Base-by-base conservation (phyloP, 2,329 filamentous ascomycete species). In the Xylariaceae sp. region DNA sequence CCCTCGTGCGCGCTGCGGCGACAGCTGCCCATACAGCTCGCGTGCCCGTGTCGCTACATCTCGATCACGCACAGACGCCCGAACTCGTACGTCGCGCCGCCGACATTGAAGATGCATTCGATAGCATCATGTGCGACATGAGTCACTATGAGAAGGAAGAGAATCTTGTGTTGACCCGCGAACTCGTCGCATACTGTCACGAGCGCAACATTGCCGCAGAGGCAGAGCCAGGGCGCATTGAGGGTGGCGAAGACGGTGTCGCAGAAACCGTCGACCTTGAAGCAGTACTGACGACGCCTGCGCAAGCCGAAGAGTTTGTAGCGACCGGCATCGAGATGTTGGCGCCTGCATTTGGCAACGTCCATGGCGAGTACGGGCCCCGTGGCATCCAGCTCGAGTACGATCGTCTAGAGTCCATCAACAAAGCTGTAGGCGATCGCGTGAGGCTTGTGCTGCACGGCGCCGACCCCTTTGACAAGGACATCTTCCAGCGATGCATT, bases 61-160 rank as follows among this genome's bases (percentile, higher is more conserved):
- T 88, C 67, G 85, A 88, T 75, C 85, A 88, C 73, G 83, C 82
- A 35, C 85, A 88, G 72, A 82, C 80, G 7, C 82, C 83, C 2
- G 83, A 84, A 63, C 82, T 85, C 37, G 83, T 87, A 63, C 80
- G 81, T 13, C 76, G 75, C 3, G 85, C 85, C 0, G 85, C 84
- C 0, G 79, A 85, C 65, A 78, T 83, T n/a, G 68, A 71, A 17
- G 77, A 81, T 53, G 80, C 75, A 2, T 89, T 89, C 65, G 87
- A 90, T 72, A 83, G 80, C 63, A 89, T 90, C 71, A 89, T 90
- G 87, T 84, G 89, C 3, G 87, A 90, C 72, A 90, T 90, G 87
- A 83, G 79, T 61, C 87, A 89, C 71, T 87, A 88, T 70, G 85
- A 88, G 67, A 86, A 86, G 66, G 85, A 81, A 58, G 87, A 89